Base-by-base conservation (phyloP, 108 stramenopile species). In the Skeletonema menzelii region DNA sequence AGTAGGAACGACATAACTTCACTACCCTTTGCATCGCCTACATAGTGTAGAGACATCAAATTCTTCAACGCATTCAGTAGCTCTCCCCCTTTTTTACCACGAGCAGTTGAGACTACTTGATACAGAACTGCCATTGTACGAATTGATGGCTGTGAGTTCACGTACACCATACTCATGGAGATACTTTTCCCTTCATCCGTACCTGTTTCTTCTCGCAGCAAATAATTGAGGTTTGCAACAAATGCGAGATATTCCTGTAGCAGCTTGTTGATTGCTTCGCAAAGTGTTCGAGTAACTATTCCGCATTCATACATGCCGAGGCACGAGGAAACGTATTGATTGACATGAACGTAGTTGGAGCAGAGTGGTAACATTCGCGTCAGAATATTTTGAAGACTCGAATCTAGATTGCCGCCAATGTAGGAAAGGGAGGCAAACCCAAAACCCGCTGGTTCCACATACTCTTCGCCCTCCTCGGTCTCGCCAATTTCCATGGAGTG, bases 221-320 rank as follows among this genome's bases (percentile, higher is more conserved):
- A 73, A 28, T 80, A 63, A 60, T 96, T 91, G 63, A 96, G 61
- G 40, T 88, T 84, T 3, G 79, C 69, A 2, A 94, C 87, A 62
- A 93, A 90, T n/a, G 69, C 66, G 19, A 89, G 68, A 70, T 95
- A 96, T 20, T 97, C 93, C 62, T 85, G 66, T 58, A 98, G 62
- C 61, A 93, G 66, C 6, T 71, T 65, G 56, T 87, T 84, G 58
- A 97, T 67, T 5, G 85, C 90, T 58, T 91, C 92, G 44, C 90
- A 92, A 19, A 98, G 85, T 1, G 95, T 88, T 63, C 96, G 97
- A 59, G 93, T 88, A 24, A 96, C 87, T 22, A 75, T 68, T 8
- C 97, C 97, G 67, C 88, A 94, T 71, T 95, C 95, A 63, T 94
- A 93, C 27, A 84, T 67, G 22, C 82, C 73, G 31, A 82, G 69